Conservation (phyloP, 2,329 filamentous ascomycete species). For the Fusarium sulawesiense region DNA sequence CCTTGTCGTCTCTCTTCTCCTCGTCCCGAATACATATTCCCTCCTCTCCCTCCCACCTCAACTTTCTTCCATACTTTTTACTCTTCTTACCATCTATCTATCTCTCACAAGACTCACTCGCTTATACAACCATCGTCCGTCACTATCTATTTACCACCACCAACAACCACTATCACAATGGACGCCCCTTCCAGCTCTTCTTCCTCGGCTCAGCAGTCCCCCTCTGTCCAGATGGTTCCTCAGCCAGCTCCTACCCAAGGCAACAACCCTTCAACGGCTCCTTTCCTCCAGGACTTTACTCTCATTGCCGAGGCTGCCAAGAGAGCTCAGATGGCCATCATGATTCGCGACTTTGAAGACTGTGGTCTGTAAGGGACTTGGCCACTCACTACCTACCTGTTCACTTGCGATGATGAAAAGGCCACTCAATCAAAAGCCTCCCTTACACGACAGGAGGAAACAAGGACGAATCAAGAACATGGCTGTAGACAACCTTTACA, state of each 20-base stretch:
- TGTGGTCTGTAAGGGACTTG: slow-evolving; percentile 63
- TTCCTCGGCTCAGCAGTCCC: slow-evolving; percentile 49
- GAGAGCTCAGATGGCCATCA: slow-evolving; percentile 87
- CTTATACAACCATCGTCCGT: slow-evolving; percentile 10
- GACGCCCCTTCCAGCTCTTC: slow-evolving; percentile 51
- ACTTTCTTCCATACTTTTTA: not conserved
- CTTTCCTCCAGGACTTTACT: slow-evolving; percentile 82
- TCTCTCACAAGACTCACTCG: not conserved
- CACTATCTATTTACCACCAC: slow-evolving; percentile 13
- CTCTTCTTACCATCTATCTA: not conserved
- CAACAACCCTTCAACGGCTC: slow-evolving; percentile 59
- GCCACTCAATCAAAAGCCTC: not conserved
- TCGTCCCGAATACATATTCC: slow-evolving; percentile 22
- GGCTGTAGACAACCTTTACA: not conserved
- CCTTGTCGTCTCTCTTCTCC: not conserved
- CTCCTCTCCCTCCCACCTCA: slow-evolving; percentile 22
- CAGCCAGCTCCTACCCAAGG: slow-evolving; percentile 45
- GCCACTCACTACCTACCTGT: not conserved
- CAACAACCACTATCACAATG: slow-evolving; percentile 37
- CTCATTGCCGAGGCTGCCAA: slow-evolving; percentile 94
- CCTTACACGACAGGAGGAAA: not conserved
- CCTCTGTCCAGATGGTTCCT: slow-evolving; percentile 45
- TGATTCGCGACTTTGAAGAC: slow-evolving; percentile 87
- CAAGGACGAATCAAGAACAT: not conserved
- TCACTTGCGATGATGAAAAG: not conserved